Base-by-base conservation (phyloP, 805 yeast genomes). In the Danielozyma ontarioensis region DNA sequence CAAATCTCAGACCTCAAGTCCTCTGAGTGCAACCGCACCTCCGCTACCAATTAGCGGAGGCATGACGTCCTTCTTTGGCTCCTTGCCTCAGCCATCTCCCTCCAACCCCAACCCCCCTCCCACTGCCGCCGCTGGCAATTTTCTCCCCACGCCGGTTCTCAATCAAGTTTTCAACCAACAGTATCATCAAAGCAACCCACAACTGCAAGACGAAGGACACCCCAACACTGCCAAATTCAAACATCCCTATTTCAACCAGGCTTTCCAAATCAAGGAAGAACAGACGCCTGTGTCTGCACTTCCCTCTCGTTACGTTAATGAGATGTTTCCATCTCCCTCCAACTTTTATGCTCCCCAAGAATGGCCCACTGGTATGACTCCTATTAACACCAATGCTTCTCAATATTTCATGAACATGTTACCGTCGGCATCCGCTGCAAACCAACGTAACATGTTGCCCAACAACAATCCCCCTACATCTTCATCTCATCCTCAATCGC, bases 281-380 rank as follows among this genome's bases (percentile, higher is more conserved):
- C 87, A 81, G 39, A 78, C 88, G 0, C 86, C 89, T 3, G 55
- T 82, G 3, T 81, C 82, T 5, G 80, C 78, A 1, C 59, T 84
- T 16, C 89, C 94, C 2, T 75, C 84, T 2, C 68, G 83, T 32
- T 84, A 78, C 46, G 76, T 83, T 27, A 72, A 72, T 37, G 94
- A 84, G 46, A 64, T 81, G 51, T 77, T 85, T 47, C 89, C 88
- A 19, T 82, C 90, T 4, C 96, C 96, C 0, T 74, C 79, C n/a
- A 82, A 75, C 41, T 78, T 79, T 44, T 84, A 82, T 46, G 74
- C 78, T 5, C 68, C 76, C 2, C 71, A 63, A 29, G 72, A 66
- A 31, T 66, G 72, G 72, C 61, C 62, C 27, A 27, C 29, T 5
- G 27, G 69, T 0, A 55, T 60, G 49, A 62, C 71, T 1, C 69